phyloP scores from a whole-genome alignment of 2,329 filamentous ascomycete species.

The Biscogniauxia mediterranea region DNA sequence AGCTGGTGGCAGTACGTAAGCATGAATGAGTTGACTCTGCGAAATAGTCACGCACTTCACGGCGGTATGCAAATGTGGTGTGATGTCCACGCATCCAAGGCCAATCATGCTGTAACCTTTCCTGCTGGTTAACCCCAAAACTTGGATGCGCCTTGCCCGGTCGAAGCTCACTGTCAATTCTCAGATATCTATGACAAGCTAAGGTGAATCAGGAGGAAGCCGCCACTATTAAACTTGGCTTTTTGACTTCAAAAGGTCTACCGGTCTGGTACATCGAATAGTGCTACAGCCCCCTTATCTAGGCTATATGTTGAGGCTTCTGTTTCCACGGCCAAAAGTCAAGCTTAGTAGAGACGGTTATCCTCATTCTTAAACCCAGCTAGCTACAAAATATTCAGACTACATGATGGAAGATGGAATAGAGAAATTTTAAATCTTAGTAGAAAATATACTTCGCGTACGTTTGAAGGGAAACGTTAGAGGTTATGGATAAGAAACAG shows the following conservation, averaged over 20 bases:
- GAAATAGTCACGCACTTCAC: slow-evolving; percentile 9
- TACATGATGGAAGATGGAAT: too few species aligned
- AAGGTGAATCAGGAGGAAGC: background rate
- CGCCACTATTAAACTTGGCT: background rate
- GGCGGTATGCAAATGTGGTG: slow-evolving; percentile 11
- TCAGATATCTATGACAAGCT: background rate
- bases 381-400: background rate
- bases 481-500: too few species aligned
- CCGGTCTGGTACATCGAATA: background rate
- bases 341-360: background rate
- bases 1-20: background rate
- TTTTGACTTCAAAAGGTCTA: background rate
- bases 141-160: slow-evolving; percentile 9
- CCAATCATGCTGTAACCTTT: slow-evolving; percentile 4
- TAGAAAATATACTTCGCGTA: too few species aligned
- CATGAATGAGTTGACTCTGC: background rate
- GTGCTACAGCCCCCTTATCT: background rate
- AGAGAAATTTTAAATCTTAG: too few species aligned
- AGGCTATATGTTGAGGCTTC: background rate
- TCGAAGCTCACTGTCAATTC: slow-evolving; percentile 3
- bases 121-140: slow-evolving; percentile 2
- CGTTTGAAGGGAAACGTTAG: too few species aligned
- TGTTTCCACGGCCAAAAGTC: background rate
- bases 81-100: slow-evolving; percentile 5
- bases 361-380: background rate